Conservation (phyloP, 257 asterid genomes). For the Prunella vulgaris region DNA sequence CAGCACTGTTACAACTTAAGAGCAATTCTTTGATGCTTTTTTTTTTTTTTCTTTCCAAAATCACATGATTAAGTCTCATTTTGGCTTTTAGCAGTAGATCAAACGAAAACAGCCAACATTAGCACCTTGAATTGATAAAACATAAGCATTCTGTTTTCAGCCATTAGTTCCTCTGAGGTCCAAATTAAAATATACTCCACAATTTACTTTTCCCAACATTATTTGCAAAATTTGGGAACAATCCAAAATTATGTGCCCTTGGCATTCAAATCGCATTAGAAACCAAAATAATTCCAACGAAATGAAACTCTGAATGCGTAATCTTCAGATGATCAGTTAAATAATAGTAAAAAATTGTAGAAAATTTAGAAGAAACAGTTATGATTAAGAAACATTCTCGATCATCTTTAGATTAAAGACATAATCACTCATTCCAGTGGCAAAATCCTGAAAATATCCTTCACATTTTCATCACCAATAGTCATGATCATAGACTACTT, state of each 20-base stretch:
- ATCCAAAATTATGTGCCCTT: not conserved
- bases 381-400: not conserved
- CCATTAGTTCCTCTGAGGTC: too few species aligned
- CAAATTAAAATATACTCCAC: too few species aligned
- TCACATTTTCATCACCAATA: not conserved
- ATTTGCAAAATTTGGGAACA: not conserved
- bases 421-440: not conserved
- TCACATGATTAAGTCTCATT: not conserved
- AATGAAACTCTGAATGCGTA: not conserved
- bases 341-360: not conserved
- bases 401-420: not conserved
- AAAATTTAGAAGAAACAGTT: not conserved
- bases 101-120: not conserved
- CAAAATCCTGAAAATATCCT: not conserved
- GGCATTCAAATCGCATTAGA: not conserved
- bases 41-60: not conserved
- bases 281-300: not conserved
- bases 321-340: not conserved
- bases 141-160: not conserved
- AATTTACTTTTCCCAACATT: not conserved
- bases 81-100: not conserved
- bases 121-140: not conserved
- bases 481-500: not conserved
- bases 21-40: not conserved
- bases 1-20: too few species aligned